These are phyloP conservation scores for Penicillium flavigenum DNA, from an alignment of 495 filamentous ascomycete species.

Conservation along the genomic window DNA sequence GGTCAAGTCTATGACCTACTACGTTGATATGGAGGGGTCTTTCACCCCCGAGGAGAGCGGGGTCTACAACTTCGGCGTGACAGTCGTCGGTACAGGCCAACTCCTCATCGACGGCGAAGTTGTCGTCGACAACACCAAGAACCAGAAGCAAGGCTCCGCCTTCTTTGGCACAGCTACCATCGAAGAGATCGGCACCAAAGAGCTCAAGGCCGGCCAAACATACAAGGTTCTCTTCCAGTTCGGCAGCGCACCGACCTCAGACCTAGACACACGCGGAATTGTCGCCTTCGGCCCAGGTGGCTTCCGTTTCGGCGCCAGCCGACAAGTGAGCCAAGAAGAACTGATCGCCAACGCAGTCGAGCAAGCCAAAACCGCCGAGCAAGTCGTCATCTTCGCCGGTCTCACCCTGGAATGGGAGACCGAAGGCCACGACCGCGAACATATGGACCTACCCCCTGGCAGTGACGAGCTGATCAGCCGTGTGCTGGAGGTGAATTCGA, in stretches of 20 bases:
- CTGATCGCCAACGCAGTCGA: conserved; percentile 62
- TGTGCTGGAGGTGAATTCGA: conserved; percentile 68
- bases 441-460: conserved; percentile 77
- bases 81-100: conserved; percentile 70
- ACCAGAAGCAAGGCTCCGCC: conserved; percentile 58
- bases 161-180: conserved; percentile 63
- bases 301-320: conserved; percentile 74
- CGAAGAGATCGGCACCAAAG: conserved; percentile 57
- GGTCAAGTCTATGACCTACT: conserved; percentile 54
- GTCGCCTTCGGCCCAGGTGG: conserved; percentile 65
- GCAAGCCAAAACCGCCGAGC: conserved; percentile 62
- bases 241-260: conserved; percentile 61
- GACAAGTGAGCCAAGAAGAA: conserved; percentile 64
- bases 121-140: conserved; percentile 66
- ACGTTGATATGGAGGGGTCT: conserved; percentile 59
- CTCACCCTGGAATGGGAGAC: conserved; percentile 86
- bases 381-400: conserved; percentile 77
- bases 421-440: conserved; percentile 80
- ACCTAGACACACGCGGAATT: conserved; percentile 51
- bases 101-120: conserved; percentile 68
- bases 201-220: conserved; percentile 57
- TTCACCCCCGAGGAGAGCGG: conserved; percentile 61
- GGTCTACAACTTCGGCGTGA: conserved; percentile 72
- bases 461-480: conserved; percentile 73
- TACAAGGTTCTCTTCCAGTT: conserved; percentile 65